Percentiles rank a stretch among this genome's conserved stretches.
phyloP scores from a whole-genome alignment of 441 rosid species.

The Mallotus repandus region DNA sequence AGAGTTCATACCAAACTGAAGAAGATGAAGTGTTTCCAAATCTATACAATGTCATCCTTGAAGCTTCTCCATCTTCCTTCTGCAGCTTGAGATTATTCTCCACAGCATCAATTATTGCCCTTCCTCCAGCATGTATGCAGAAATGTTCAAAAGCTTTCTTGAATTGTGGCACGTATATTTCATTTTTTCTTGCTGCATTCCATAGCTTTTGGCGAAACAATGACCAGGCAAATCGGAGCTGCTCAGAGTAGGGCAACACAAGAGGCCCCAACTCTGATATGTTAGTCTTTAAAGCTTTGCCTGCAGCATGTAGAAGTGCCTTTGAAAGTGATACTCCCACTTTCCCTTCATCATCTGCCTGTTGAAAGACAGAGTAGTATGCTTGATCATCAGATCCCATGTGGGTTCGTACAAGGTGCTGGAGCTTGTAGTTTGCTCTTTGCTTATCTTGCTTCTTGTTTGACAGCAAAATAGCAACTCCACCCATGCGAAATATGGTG shows the following conservation, averaged over 20 bases:
- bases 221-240: constrained; percentile 42
- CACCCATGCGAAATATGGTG: constrained; percentile 65
- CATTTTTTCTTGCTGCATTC: constrained; percentile 20
- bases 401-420: constrained; percentile 60
- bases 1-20: constrained; percentile 61
- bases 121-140: constrained; percentile 69
- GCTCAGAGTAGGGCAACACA: constrained; percentile 54
- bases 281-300: constrained; percentile 48
- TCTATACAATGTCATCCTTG: constrained; percentile 55
- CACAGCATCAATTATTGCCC: constrained; percentile 53
- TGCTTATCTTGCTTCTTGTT: constrained; percentile 48
- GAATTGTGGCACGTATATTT: constrained; percentile 46
- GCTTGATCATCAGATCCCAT: constrained; percentile 49
- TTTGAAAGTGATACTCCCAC: constrained; percentile 58
- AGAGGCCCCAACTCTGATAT: constrained; percentile 50
- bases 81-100: constrained; percentile 51
- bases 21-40: constrained; percentile 70
- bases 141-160: constrained; percentile 68
- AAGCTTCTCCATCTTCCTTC: constrained; percentile 60
- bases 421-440: constrained; percentile 52
- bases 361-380: constrained; percentile 46
- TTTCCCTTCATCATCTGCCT: constrained; percentile 45
- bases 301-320: constrained; percentile 50
- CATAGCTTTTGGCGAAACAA: constrained; percentile 25
- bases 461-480: constrained; percentile 60